Evolutionary conservation across 345 rosid species (phyloP).

Genomic region (Hypericum androsaemum): DNA sequence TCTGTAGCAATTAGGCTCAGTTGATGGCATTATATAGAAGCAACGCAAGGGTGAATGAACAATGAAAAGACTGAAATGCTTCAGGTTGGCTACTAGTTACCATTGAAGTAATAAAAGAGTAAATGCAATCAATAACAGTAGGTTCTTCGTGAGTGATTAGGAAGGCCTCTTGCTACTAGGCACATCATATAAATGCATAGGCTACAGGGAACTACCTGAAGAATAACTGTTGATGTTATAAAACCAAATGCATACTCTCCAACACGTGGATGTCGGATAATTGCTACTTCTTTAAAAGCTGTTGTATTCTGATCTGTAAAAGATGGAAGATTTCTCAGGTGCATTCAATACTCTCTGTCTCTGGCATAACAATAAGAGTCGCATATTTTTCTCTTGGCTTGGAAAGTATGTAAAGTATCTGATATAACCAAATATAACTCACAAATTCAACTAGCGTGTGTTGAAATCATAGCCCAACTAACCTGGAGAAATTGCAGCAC

Average conservation of each 20-base stretch:
- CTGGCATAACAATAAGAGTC: neutral
- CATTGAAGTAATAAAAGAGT: too few relatives aligned
- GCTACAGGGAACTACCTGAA: slow-evolving; percentile 44
- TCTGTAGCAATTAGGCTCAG: too few relatives aligned
- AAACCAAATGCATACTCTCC: slow-evolving; percentile 97
- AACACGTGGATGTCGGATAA: slow-evolving; percentile 82
- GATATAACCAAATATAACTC: slow-evolving; percentile 3
- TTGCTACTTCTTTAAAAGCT: slow-evolving; percentile 94
- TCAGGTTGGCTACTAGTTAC: too few relatives aligned
- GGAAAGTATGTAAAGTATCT: slow-evolving; percentile 1
- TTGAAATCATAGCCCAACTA: slow-evolving; percentile 2
- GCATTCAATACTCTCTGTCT: slow-evolving; percentile 1
- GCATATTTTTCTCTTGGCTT: too few relatives aligned
- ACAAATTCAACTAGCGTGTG: neutral
- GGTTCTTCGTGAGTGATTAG: too few relatives aligned
- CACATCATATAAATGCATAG: neutral
- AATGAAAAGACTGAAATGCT: too few relatives aligned
- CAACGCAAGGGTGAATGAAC: too few relatives aligned
- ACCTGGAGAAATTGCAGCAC: slow-evolving; percentile 74
- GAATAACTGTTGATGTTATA: slow-evolving; percentile 76
- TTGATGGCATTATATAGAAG: too few relatives aligned
- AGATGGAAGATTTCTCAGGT: slow-evolving; percentile 7
- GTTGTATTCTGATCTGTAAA: slow-evolving; percentile 80
- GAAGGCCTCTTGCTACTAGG: too few relatives aligned
- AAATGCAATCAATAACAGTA: too few relatives aligned